Evolutionary conservation across 1,284 basidiomycete species (phyloP).

Genomic region (Ceratobasidium sp.): DNA sequence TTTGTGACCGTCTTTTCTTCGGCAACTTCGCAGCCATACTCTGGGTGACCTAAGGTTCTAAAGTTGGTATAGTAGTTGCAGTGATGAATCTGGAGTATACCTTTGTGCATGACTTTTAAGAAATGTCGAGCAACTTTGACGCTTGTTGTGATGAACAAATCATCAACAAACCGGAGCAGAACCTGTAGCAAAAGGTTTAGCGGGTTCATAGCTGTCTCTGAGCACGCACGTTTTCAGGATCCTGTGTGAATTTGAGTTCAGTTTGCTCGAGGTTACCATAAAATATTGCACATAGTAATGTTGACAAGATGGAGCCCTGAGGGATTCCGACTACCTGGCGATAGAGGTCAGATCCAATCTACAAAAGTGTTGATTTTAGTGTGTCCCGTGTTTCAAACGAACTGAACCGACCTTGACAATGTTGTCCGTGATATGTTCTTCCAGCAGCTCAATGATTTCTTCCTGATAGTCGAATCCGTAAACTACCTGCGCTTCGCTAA

Average conservation of each 20-base stretch:
- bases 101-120: conserved; percentile 79
- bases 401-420: conserved; percentile 74
- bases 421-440: conserved; percentile 90
- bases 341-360: conserved; percentile 82
- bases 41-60: conserved; percentile 75
- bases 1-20: conserved; percentile 89
- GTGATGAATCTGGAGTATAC: conserved; percentile 56
- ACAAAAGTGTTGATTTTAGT: not conserved
- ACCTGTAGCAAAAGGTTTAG: conserved; percentile 56
- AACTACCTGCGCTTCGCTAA: conserved; percentile 56
- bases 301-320: conserved; percentile 91
- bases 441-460: conserved; percentile 75
- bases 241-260: conserved; percentile 65
- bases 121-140: conserved; percentile 71
- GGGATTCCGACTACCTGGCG: conserved; percentile 92
- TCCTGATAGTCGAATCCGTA: conserved; percentile 65
- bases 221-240: conserved; percentile 65
- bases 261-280: conserved; percentile 87
- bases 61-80: not conserved
- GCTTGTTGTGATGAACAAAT: conserved; percentile 88
- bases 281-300: conserved; percentile 90
- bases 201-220: conserved; percentile 44
- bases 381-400: conserved; percentile 50
- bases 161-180: conserved; percentile 88
- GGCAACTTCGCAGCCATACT: conserved; percentile 92